These are phyloP conservation scores for Leptosphaerulina australis DNA, from an alignment of 2,329 filamentous ascomycete species.

Conservation along the genomic window DNA sequence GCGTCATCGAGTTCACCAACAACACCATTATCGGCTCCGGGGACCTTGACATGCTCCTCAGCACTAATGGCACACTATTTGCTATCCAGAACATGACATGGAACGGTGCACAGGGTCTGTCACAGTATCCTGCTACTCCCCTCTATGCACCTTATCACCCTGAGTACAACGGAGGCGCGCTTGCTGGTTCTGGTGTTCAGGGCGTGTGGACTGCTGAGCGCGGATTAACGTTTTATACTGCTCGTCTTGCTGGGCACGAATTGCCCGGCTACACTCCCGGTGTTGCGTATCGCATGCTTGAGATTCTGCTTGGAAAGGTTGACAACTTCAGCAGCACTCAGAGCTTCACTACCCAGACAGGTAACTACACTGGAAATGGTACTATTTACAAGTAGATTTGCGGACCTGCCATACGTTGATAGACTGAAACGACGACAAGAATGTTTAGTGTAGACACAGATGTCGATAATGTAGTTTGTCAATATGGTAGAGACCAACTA, in stretches of 20 bases:
- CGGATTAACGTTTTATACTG: conserved; percentile 55
- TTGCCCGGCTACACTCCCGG: conserved; percentile 53
- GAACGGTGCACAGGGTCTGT: conserved; percentile 57
- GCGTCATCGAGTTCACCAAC: conserved; percentile 59
- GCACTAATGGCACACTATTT: conserved; percentile 59
- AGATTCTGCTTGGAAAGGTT: conserved; percentile 52
- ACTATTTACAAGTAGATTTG: conserved; percentile 30
- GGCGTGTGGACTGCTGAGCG: conserved; percentile 53
- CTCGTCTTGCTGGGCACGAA: conserved; percentile 52
- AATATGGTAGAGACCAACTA: too few species aligned
- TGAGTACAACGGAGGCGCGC: conserved; percentile 48
- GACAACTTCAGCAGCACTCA: conserved; percentile 43
- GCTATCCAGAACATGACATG: conserved; percentile 62
- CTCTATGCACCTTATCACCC: conserved; percentile 55
- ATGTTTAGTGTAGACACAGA: too few species aligned
- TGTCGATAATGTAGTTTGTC: too few species aligned
- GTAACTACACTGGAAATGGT: conserved; percentile 40
- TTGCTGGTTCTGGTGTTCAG: conserved; percentile 50
- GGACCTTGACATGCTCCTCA: conserved; percentile 57
- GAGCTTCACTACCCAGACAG: conserved; percentile 46
- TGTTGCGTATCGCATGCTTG: conserved; percentile 51
- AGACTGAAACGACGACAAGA: too few species aligned
- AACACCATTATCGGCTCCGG: conserved; percentile 58
- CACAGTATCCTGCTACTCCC: conserved; percentile 48
- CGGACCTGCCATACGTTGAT: too few species aligned